A percentile compares a stretch with the other conserved stretches of the same genome.
Evolutionary conservation across 768 basidiomycete genomes (phyloP).

Genomic region (Russula sp.): DNA sequence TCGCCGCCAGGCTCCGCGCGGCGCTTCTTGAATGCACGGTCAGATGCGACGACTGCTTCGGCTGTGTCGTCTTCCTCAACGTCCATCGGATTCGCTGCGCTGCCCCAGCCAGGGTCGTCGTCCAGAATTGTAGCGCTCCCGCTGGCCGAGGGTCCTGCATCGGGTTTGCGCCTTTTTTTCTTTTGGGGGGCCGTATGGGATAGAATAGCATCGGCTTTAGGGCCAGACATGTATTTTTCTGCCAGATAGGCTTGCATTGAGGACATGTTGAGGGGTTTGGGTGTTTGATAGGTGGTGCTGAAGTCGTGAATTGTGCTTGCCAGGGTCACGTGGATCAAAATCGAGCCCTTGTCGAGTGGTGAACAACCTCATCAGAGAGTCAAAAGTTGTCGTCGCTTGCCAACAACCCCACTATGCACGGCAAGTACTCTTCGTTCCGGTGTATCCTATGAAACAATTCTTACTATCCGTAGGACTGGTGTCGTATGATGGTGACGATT

Average conservation of each 20-base stretch:
- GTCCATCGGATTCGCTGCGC: conserved; percentile 37
- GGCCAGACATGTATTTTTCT: conserved; percentile 91
- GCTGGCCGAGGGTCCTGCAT: conserved; percentile 25
- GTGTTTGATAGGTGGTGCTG: too few relatives aligned
- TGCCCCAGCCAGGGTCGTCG: conserved; percentile 66
- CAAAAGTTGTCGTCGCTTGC: background rate
- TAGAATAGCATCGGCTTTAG: conserved; percentile 93
- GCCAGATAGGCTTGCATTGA: conserved; percentile 78
- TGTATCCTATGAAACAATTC: background rate
- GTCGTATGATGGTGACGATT: conserved; percentile 21
- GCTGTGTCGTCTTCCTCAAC: conserved; percentile 50
- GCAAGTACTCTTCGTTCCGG: background rate
- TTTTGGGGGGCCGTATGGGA: conserved; percentile 53
- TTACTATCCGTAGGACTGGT: conserved; percentile 15
- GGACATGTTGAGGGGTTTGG: conserved; percentile 1
- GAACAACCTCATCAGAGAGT: too few relatives aligned
- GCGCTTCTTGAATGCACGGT: conserved; percentile 76
- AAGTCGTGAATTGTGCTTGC: background rate
- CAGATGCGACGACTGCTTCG: conserved; percentile 64
- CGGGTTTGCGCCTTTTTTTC: conserved; percentile 72
- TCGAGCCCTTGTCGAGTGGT: background rate
- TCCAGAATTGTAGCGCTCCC: conserved; percentile 36
- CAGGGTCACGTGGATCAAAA: background rate
- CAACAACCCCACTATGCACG: conserved; percentile 2
- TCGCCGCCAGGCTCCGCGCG: conserved; percentile 38